Base-by-base conservation (phyloP, 768 basidiomycete genomes). In the Leucosporidium scottii region DNA sequence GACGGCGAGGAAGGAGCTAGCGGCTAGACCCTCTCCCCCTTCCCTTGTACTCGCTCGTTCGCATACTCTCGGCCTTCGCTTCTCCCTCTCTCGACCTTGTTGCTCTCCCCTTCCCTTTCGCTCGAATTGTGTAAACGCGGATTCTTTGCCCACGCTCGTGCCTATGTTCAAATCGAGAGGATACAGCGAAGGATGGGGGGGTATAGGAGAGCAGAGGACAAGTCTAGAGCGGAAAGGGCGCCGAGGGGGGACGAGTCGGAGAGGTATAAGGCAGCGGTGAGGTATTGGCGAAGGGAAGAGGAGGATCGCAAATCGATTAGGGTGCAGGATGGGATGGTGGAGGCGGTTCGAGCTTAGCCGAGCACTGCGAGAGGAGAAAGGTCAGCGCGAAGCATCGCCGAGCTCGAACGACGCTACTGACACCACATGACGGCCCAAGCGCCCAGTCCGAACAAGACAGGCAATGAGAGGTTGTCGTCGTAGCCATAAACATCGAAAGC, bases 1-100 rank as follows among this genome's bases (percentile, higher is more conserved):
- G 93, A 96, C 67, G 73, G 73, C 21, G 61, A 70, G 47, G 68
- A 59, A 20, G 28, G 12, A 31, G 31, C 28, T 12, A 57, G 53
- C 53, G 53, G 53, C 8, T 54, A 54, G 53, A 30, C 13, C 39
- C 39, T 9, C 39, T 13, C 39, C 39, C 39, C 15, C 39, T 44
- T 17, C 39, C 39, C 39, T 5, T 44, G 39, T 44, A 44, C 39
- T 44, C 39, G 10, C 15, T 44, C 39, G 39, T 17, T 44, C 39
- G 39, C 39, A 44, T 44, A 10, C 39, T 44, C 39, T 44, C 39
- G 39, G 39, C 39, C 15, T 44, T 44, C 39, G 8, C 39, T 44
- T 34, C 10, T n/a, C 34, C 6, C 34, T n/a, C 25, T n/a, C 6
- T 10, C 15, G n/a, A 25, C 25, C 27, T 28, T 54, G 53, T 54